Percentiles rank a stretch among this genome's conserved stretches.
Evolutionary conservation across 2,329 filamentous ascomycete genomes (phyloP).

Genomic region (Neurospora sp.): DNA sequence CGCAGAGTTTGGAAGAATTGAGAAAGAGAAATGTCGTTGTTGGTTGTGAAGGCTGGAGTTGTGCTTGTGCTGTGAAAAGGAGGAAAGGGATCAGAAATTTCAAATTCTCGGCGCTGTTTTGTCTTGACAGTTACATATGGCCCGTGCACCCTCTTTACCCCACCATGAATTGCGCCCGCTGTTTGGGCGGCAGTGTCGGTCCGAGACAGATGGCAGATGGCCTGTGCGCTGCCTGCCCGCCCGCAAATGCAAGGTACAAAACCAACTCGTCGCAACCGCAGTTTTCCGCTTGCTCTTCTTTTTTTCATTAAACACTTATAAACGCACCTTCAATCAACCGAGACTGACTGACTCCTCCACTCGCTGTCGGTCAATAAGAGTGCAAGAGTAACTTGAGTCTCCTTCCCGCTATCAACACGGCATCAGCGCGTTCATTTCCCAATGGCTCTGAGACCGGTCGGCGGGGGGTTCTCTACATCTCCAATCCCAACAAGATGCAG

Average conservation of each 20-base stretch:
- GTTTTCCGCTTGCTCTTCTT: slow-evolving; percentile 6
- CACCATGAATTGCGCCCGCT: background rate
- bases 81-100: background rate
- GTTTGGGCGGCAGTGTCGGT: background rate
- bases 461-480: slow-evolving; percentile 4
- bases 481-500: background rate
- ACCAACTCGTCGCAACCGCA: background rate
- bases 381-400: background rate
- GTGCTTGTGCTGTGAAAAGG: background rate
- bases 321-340: slow-evolving; percentile 53
- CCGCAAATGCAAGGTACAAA: background rate
- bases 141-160: background rate
- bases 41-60: background rate
- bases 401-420: background rate
- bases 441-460: slow-evolving; percentile 2
- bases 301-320: slow-evolving; percentile 33
- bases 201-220: background rate
- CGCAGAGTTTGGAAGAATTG: background rate
- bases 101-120: background rate
- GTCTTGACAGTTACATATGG: background rate
- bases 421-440: background rate
- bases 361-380: slow-evolving; percentile 39
- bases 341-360: slow-evolving; percentile 33
- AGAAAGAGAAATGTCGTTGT: background rate
- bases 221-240: slow-evolving; percentile 2